A percentile compares a stretch with the other conserved stretches of the same genome.
These are phyloP conservation scores for Exophiala sp. DNA, from an alignment of 2,329 filamentous ascomycete genomes.

Conservation along the genomic window DNA sequence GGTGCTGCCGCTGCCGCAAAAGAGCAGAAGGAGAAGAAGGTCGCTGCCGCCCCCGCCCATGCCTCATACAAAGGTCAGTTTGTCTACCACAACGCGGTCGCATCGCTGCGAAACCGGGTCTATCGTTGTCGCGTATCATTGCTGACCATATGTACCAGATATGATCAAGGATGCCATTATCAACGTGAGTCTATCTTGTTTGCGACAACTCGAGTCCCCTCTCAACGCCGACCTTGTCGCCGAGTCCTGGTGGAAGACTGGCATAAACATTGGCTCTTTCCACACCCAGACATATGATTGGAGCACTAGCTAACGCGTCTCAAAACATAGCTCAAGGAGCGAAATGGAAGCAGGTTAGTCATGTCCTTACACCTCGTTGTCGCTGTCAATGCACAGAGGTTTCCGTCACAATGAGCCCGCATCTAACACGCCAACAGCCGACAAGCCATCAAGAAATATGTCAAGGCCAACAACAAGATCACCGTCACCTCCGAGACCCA, in stretches of 20 bases:
- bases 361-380: slow-evolving; percentile 17
- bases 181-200: slow-evolving; percentile 59
- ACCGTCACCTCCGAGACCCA: slow-evolving; percentile 51
- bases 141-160: slow-evolving; percentile 56
- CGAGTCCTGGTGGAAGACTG: neutral
- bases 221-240: slow-evolving; percentile 25
- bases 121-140: slow-evolving; percentile 51
- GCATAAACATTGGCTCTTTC: slow-evolving; percentile 2
- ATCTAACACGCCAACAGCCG: slow-evolving; percentile 49
- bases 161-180: slow-evolving; percentile 72
- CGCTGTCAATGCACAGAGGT: slow-evolving; percentile 27
- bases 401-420: neutral
- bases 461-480: slow-evolving; percentile 70
- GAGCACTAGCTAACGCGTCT: slow-evolving; percentile 47
- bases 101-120: slow-evolving; percentile 36
- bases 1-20: slow-evolving; percentile 42
- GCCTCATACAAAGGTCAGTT: slow-evolving; percentile 65
- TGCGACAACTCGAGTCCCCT: slow-evolving; percentile 44
- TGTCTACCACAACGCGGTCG: slow-evolving; percentile 46
- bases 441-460: slow-evolving; percentile 72
- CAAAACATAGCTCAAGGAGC: slow-evolving; percentile 62
- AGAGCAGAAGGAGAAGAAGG: slow-evolving; percentile 49
- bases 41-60: slow-evolving; percentile 54
- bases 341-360: slow-evolving; percentile 65
- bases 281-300: neutral